Base-by-base conservation (phyloP, 768 basidiomycete genomes). In the Leccinum barrowsii region DNA sequence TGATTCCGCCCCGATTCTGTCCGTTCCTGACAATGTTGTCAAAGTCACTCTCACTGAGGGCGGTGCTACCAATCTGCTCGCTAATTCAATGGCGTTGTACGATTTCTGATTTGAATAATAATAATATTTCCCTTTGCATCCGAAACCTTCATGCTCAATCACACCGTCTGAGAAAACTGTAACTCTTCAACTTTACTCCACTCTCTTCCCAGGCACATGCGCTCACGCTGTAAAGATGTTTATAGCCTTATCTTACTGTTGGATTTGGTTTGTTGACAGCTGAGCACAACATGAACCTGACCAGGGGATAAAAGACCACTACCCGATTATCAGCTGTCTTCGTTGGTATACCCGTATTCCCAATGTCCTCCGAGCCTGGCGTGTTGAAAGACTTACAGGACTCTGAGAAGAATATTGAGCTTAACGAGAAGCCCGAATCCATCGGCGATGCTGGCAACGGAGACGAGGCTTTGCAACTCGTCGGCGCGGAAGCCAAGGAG, bases 391-490 rank as follows among this genome's bases (percentile, higher is more conserved):
- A 35, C 26, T 28, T 12, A 15, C 56, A 60, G 15, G 50, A 60
- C 15, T 50, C 52, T 4, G 66, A 67, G 64, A 67, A 67, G 50
- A 53, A 34, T 21, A 30, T 60, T 26, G 77, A 75, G 56, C 8
- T n/a, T 11, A n/a, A 42, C 8, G 78, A 81, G 62, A 76, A 76
- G 59, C 35, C 60, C 22, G 66, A 55, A 13, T 58, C 60, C 7
- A 60, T 75, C 5, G 53, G 79, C 48, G 74, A 80, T 58, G 67
- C 76, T 7, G 58, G 64, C 4, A 70, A 82, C 40, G 84, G 82
- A 7, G 85, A 86, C 62, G 85, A 85, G 63, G 86, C 85, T 10
- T 75, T 87, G 49, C 73, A 76, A 56, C 79, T 87, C 15, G 85
- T 88, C 55, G 83, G 85, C 1, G 70, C 73, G 2, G 80, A 83